Conservation (phyloP, 495 filamentous ascomycete genomes). For the Penicillium silybi region DNA sequence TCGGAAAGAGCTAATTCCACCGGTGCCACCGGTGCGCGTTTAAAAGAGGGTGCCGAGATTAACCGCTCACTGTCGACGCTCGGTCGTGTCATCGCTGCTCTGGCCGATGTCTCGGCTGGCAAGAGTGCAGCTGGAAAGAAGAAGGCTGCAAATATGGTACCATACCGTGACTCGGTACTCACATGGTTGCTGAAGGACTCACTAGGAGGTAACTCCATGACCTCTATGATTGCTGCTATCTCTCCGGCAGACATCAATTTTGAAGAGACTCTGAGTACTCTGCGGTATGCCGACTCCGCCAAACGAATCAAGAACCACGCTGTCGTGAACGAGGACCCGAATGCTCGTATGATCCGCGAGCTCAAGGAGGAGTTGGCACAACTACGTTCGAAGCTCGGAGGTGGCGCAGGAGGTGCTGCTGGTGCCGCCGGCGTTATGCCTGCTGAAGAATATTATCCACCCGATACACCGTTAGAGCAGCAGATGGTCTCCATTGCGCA, state of each 20-base stretch:
- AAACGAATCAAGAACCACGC: conserved; percentile 99
- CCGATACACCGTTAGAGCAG: conserved; percentile 87
- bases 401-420: conserved; percentile 48
- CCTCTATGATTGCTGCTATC: conserved; percentile 98
- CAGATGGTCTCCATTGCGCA: conserved; percentile 94
- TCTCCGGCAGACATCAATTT: conserved; percentile 99
- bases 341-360: conserved; percentile 97
- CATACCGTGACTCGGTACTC: conserved; percentile 93
- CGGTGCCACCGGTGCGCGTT: conserved; percentile 87
- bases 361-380: conserved; percentile 92
- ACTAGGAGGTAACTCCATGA: conserved; percentile 97
- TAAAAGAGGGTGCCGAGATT: conserved; percentile 99
- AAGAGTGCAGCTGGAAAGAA: conserved; percentile 74
- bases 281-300: conserved; percentile 95
- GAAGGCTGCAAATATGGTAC: conserved; percentile 80
- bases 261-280: conserved; percentile 92
- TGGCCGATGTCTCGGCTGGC: conserved; percentile 84
- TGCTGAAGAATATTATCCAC: conserved; percentile 78
- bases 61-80: conserved; percentile 95
- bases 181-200: conserved; percentile 99
- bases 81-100: conserved; percentile 94
- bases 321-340: conserved; percentile 98
- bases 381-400: conserved; percentile 79
- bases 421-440: conserved; percentile 38
- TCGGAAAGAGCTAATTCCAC: conserved; percentile 96